Base-by-base conservation (phyloP, 192 early-diverging fungal species). In the Podila epicladia region DNA sequence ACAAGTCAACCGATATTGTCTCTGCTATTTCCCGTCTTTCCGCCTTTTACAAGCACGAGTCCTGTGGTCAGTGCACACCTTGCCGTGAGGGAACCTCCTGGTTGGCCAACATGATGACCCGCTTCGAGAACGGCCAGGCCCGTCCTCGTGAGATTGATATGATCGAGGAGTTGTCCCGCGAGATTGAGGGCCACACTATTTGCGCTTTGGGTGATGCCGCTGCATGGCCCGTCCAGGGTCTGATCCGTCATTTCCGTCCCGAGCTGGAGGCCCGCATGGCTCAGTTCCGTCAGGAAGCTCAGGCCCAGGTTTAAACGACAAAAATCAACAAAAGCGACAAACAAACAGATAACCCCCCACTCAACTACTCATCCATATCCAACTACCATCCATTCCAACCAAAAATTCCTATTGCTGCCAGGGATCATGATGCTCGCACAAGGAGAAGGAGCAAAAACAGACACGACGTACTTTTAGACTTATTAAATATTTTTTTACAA, bases 171-270 rank as follows among this genome's bases (percentile, higher is more conserved):
- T 86, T 99, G 53, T 92, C 94, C 35, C 91, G 97, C 82, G 94
- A 98, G 86, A 99, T 99, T 86, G 98, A 99, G 84, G 98, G 98
- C 31, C 98, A 98, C 82, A 99, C 98, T n/a, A 99, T 99, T 80
- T 99, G 98, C 82, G 98, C 98, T 49, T 87, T 99, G 85, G 98
- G 97, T 63, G 98, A 99, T 85, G 98, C 98, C 38, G 97, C 98
- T 29, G 98, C 98, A 59, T 98, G 97, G 97, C 98, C 98, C 12
- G 95, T 99, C 37, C 89, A 89, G 85, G 96, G 96, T 72, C 87
- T 99, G 59, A 96, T 99, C 78, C 92, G 95, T 55, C 94, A 97
- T 82, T 97, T 97, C 89, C 87, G 95, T 29, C 95, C 95, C 20
- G 93, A 94, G 73, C 85, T 96, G 35, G 95, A 95, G 84, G 75